Percentiles rank a stretch among this genome's conserved stretches.
Conservation (phyloP, 306 rosid genomes). For the Betula pendula region DNA sequence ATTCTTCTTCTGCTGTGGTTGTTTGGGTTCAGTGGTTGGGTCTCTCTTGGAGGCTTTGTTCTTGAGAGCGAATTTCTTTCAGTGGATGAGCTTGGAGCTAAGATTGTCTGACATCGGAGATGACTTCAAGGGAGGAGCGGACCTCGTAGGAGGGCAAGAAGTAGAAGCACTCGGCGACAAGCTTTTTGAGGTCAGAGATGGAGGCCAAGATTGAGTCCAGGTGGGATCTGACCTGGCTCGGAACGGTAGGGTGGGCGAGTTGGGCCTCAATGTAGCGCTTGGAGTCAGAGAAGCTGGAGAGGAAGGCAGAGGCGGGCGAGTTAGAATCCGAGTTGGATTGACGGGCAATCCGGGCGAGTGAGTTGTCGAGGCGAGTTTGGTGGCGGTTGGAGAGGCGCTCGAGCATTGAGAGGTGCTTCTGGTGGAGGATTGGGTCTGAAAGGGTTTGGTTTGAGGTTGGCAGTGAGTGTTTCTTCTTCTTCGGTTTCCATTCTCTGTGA, state of each 20-base stretch:
- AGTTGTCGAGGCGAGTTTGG: conserved; percentile 50
- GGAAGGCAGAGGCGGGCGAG: conserved; percentile 54
- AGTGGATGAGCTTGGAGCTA: conserved; percentile 52
- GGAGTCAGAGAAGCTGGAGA: conserved; percentile 52
- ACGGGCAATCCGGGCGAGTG: conserved; percentile 37
- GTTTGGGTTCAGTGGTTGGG: conserved; percentile 13
- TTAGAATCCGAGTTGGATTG: conserved; percentile 32
- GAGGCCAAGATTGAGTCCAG: conserved; percentile 57
- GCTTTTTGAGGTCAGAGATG: conserved; percentile 74
- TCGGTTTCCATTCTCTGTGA: conserved; percentile 37
- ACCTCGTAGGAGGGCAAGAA: conserved; percentile 76
- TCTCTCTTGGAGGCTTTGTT: conserved; percentile 57
- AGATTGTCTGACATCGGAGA: conserved; percentile 55
- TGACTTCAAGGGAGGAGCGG: conserved; percentile 65
- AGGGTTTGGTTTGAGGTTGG: conserved; percentile 20
- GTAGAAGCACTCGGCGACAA: conserved; percentile 73
- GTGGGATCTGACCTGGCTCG: conserved; percentile 44
- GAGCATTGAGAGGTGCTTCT: conserved; percentile 71
- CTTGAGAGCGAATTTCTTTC: conserved; percentile 74
- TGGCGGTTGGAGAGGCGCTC: conserved; percentile 72
- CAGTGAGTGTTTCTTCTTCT: background rate
- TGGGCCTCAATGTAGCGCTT: conserved; percentile 56
- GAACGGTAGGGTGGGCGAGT: conserved; percentile 32
- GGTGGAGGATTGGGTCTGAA: conserved; percentile 38
- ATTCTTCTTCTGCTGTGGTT: background rate